These are phyloP conservation scores for Acephala macrosclerotiorum DNA, from an alignment of 2,329 filamentous ascomycete species.

Conservation along the genomic window DNA sequence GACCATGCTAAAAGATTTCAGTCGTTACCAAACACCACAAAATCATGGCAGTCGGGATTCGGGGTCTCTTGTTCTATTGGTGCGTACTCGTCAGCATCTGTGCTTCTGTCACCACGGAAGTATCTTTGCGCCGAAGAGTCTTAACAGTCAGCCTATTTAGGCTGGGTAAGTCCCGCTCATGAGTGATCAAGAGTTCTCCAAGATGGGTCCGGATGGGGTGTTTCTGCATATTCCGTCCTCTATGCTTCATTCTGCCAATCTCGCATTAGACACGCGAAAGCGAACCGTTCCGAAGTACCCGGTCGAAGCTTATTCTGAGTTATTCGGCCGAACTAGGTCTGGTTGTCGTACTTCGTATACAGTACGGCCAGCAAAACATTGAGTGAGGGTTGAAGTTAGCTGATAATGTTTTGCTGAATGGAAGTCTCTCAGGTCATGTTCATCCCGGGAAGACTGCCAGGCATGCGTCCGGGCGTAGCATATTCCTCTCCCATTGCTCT, in stretches of 20 bases:
- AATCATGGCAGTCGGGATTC: not conserved
- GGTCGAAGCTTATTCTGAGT: not conserved
- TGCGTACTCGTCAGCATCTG: not conserved
- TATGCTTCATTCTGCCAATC: not conserved
- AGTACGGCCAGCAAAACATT: not conserved
- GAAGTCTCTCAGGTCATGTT: constrained; percentile 33
- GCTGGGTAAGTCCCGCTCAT: not conserved
- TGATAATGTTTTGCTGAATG: not conserved
- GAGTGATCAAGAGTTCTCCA: not conserved
- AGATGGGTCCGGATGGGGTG: not conserved
- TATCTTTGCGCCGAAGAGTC: not conserved
- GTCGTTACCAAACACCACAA: not conserved
- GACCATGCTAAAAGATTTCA: not conserved
- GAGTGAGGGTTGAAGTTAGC: not conserved
- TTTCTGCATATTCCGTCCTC: not conserved
- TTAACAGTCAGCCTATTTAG: not conserved
- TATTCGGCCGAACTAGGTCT: not conserved
- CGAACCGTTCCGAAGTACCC: not conserved
- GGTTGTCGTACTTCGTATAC: not conserved
- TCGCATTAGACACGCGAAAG: not conserved
- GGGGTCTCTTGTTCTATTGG: not conserved
- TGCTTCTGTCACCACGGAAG: not conserved
- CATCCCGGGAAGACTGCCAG: constrained; percentile 33
- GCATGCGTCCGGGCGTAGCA: constrained; percentile 48
- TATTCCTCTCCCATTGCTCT: constrained; percentile 44